Conservation (phyloP, 164 flowering plant genomes). For the Vitis labrusca region DNA sequence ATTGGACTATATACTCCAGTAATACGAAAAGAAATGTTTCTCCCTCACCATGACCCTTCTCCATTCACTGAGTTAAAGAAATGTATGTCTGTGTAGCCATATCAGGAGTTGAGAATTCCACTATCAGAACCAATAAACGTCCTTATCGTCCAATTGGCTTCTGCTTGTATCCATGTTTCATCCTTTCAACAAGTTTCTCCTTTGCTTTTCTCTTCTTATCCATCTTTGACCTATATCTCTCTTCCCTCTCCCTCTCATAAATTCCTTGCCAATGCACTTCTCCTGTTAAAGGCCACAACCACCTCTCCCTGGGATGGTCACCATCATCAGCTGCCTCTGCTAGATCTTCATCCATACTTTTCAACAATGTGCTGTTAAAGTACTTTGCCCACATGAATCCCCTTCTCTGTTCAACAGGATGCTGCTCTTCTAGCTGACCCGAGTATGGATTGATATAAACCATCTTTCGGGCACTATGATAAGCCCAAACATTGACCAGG, state of each 20-base stretch:
- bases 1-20: too few species aligned
- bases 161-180: conserved; percentile 78
- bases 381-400: conserved; percentile 80
- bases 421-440: conserved; percentile 79
- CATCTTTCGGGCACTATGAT: conserved; percentile 87
- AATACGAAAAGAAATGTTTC: conserved; percentile 11
- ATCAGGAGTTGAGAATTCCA: conserved; percentile 4
- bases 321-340: conserved; percentile 94
- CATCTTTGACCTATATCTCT: conserved; percentile 82
- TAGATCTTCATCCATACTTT: conserved; percentile 95
- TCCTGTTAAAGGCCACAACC: conserved; percentile 98
- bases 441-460: conserved; percentile 78
- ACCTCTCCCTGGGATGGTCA: conserved; percentile 49
- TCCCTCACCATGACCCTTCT: conserved; percentile 10
- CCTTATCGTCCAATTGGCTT: conserved; percentile 64
- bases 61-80: conserved; percentile 3
- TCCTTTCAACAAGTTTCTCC: conserved; percentile 71
- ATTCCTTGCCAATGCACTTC: conserved; percentile 94
- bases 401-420: conserved; percentile 64
- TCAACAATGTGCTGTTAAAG: conserved; percentile 73
- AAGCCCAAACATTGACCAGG: conserved; percentile 94
- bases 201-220: conserved; percentile 80
- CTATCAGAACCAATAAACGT: conserved; percentile 1
- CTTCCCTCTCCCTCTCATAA: conserved; percentile 90
- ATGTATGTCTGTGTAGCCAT: conserved; percentile 3